Base-by-base conservation (phyloP, 495 filamentous ascomycete species). In the Xylaria nigripes region DNA sequence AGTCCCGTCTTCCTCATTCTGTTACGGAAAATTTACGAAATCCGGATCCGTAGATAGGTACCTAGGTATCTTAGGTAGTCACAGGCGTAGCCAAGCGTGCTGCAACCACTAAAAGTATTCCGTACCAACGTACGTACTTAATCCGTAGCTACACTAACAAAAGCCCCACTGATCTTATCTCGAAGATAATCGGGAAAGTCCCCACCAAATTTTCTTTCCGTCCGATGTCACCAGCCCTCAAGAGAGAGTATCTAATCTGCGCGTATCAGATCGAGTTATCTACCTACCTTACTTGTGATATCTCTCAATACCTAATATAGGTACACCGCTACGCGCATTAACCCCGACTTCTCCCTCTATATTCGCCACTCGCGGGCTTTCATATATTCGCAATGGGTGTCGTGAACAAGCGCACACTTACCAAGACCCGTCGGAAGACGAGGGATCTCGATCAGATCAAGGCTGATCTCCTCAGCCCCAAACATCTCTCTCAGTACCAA, bases 361-460 rank as follows among this genome's bases (percentile, higher is more conserved):
- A 18, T 9, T 29, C 24, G 19, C 48, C 23, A 19, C 2, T n/a
- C 5, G 15, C 34, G 19, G 40, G 2, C 1, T 5, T 0, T 29
- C 5, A 24, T 24, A 23, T 36, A 44, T n/a, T 13, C 19, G 43
- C n/a, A 42, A 55, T 55, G 78, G 78, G 76, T 18, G 66, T 79
- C 36, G 64, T 64, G 23, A 75, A 79, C 49, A 81, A 80, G 59
- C 73, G 75, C 23, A 79, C 78, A 6, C 63, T 71, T 48, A 78
- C 76, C 51, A 86, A 86, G 70, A 85, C 83, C n/a, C 64, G 83
- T 55, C 70, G 82, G 19, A 68, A 74, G 49, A 72, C 71, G 27
- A 75, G 88, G 67, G 90, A 89, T 70, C 77, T 95, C 60, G 92
- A 98, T 67, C 93, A 96, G 70, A 79, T 96, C 67, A 78, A 87